A percentile compares a stretch with the other conserved stretches of the same genome.
Conservation (phyloP, 2,329 filamentous ascomycete species). For the Byssothecium circinans region DNA sequence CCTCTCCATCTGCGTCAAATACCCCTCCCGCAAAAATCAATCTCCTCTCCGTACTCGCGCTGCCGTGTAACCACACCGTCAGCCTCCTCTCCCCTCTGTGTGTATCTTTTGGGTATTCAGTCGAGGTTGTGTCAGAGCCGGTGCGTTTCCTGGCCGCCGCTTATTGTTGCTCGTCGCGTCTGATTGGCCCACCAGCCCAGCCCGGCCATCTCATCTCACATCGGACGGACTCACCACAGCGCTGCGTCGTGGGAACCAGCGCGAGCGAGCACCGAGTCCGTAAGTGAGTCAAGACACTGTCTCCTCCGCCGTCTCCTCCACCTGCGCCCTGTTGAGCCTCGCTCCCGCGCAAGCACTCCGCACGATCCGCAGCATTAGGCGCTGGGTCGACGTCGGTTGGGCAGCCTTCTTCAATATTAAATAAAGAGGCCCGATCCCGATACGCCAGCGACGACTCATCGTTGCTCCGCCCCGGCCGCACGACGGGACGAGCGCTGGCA, state of each 20-base stretch:
- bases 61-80: background rate
- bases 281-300: too few relatives aligned
- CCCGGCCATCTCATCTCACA: background rate
- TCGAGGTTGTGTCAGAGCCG: too few relatives aligned
- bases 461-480: conserved; percentile 8
- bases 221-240: background rate
- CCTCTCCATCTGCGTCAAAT: background rate
- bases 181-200: background rate
- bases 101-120: too few relatives aligned
- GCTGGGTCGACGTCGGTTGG: background rate
- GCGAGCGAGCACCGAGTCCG: too few relatives aligned
- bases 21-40: conserved; percentile 3
- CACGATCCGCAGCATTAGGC: conserved; percentile 10
- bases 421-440: too few relatives aligned
- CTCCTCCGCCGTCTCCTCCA: conserved; percentile 4
- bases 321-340: conserved; percentile 25
- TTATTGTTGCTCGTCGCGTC: background rate
- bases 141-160: background rate
- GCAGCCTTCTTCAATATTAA: too few relatives aligned
- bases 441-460: too few relatives aligned
- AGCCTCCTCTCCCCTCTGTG: background rate
- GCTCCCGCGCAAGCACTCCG: conserved; percentile 4
- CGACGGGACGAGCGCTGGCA: conserved; percentile 11
- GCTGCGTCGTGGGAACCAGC: background rate
- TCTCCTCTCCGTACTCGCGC: conserved; percentile 3